phyloP scores from a whole-genome alignment of 2,329 filamentous ascomycete species.

The Neonectria faginata region DNA sequence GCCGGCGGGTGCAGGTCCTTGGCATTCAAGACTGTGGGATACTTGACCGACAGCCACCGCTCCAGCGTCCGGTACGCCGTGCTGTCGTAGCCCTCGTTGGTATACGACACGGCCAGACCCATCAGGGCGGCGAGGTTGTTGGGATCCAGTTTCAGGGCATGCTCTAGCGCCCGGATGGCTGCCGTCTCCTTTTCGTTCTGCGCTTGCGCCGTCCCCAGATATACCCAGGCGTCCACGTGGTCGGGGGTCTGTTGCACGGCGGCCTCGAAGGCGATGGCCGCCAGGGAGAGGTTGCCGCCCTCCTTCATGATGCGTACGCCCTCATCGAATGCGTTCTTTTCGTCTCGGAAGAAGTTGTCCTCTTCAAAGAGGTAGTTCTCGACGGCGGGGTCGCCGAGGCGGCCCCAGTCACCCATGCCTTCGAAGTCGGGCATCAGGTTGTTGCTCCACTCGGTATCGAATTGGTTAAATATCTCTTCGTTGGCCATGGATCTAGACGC shows the following conservation, averaged over 20 bases:
- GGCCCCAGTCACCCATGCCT: slow-evolving; percentile 70
- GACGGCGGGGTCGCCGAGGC: slow-evolving; percentile 79
- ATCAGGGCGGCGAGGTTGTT: slow-evolving; percentile 91
- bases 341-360: slow-evolving; percentile 87
- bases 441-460: slow-evolving; percentile 84
- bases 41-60: slow-evolving; percentile 96
- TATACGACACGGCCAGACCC: slow-evolving; percentile 96
- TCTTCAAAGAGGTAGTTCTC: slow-evolving; percentile 96
- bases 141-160: slow-evolving; percentile 88
- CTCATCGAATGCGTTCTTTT: slow-evolving; percentile 89
- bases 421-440: slow-evolving; percentile 68
- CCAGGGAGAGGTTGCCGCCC: slow-evolving; percentile 92
- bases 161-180: slow-evolving; percentile 92
- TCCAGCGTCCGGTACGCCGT: slow-evolving; percentile 96
- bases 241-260: slow-evolving; percentile 89
- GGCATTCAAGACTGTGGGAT: slow-evolving; percentile 82
- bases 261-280: slow-evolving; percentile 94
- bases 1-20: slow-evolving; percentile 77
- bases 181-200: slow-evolving; percentile 99
- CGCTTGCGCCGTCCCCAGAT: slow-evolving; percentile 90
- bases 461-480: slow-evolving; percentile 72
- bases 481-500: slow-evolving; percentile 78
- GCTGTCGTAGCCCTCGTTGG: slow-evolving; percentile 98
- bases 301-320: slow-evolving; percentile 93
- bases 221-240: slow-evolving; percentile 93